Conservation (phyloP, 139 green algal genomes). For the Gonium pectorale region DNA sequence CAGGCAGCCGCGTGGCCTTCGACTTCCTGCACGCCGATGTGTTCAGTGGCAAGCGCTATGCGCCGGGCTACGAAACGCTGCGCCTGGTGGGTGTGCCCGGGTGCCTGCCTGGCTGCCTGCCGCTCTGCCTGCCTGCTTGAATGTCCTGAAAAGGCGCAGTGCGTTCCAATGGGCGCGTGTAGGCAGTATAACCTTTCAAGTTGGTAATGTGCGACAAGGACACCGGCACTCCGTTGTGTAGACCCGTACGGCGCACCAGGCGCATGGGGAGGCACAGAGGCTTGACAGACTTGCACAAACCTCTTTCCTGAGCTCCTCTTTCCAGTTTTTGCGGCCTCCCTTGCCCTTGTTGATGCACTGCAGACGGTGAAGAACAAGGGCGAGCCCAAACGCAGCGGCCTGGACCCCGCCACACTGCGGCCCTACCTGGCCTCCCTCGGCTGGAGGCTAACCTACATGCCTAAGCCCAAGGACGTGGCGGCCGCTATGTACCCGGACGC, state of each 20-base stretch:
- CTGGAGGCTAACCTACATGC: conserved; percentile 13
- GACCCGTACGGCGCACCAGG: background rate
- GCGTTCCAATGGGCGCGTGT: no score
- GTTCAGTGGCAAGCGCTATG: background rate
- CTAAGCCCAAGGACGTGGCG: background rate
- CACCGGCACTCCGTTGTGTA: background rate
- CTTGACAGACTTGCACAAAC: background rate
- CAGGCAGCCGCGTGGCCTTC: conserved; percentile 64
- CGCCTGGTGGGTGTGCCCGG: background rate
- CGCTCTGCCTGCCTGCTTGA: background rate
- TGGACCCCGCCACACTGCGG: background rate
- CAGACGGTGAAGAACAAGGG: conserved; percentile 64
- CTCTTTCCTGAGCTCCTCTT: background rate
- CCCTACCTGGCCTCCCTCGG: conserved; percentile 5
- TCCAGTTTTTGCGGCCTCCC: background rate
- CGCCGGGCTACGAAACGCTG: conserved; percentile 38
- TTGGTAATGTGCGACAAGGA: background rate
- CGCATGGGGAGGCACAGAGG: background rate
- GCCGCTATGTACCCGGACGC: conserved; percentile 9
- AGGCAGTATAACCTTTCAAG: no score
- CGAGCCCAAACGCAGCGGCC: conserved; percentile 62
- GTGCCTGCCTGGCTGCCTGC: background rate
- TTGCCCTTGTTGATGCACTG: background rate
- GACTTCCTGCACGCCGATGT: conserved; percentile 72
- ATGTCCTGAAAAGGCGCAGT: no score